phyloP scores from a whole-genome alignment of 106 monocot species.

The Apostasia ramifera region DNA sequence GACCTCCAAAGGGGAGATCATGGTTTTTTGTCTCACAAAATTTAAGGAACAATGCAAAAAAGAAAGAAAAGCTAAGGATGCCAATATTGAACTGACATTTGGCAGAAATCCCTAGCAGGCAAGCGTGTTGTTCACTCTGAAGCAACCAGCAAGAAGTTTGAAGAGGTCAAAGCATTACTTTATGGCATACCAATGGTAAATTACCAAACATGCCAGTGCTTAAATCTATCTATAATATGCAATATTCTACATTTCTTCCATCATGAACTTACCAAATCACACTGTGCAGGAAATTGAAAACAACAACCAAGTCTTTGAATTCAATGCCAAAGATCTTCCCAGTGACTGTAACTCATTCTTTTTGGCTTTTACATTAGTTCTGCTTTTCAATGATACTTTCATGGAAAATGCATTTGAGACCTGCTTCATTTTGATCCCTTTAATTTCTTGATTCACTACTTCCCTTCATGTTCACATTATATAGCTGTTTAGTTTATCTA shows the following conservation, averaged over 20 bases:
- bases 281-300: slow-evolving; percentile 33
- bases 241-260: not conserved
- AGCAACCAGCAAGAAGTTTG: not conserved
- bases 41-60: no score
- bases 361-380: not conserved
- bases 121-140: slow-evolving; percentile 83
- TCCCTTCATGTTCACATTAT: no score
- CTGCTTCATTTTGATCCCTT: no score
- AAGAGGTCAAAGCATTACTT: no score
- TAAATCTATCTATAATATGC: not conserved
- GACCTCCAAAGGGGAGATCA: no score
- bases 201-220: not conserved
- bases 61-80: no score
- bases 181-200: not conserved
- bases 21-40: no score
- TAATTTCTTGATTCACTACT: no score
- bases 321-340: slow-evolving; percentile 24
- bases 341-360: slow-evolving; percentile 20
- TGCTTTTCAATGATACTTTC: not conserved
- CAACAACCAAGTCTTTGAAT: slow-evolving; percentile 31
- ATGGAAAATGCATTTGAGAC: no score
- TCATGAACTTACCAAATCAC: not conserved
- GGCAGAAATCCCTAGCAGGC: slow-evolving; percentile 29
- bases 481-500: no score
- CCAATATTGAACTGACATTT: not conserved